Conservation (phyloP, 2,329 filamentous ascomycete species). For the Tolypocladium amazonense region DNA sequence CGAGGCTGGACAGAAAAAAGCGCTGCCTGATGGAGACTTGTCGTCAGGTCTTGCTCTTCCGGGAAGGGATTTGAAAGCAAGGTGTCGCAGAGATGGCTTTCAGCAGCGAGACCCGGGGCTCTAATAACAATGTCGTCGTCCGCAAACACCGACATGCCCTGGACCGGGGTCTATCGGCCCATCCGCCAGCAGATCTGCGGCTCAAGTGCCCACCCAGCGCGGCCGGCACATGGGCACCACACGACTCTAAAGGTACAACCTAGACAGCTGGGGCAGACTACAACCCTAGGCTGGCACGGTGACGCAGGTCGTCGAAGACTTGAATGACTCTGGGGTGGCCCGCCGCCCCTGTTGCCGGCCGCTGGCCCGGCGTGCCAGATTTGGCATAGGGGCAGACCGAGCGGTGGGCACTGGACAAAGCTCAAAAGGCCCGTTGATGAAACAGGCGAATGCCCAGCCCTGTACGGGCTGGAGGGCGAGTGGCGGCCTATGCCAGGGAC, state of each 20-base stretch:
- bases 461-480: background rate
- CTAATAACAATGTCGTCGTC: slow-evolving; percentile 5
- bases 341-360: background rate
- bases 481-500: background rate
- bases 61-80: background rate
- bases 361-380: background rate
- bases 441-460: background rate
- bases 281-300: background rate
- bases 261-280: slow-evolving; percentile 1
- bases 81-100: background rate
- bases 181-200: slow-evolving; percentile 6
- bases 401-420: background rate
- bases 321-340: background rate
- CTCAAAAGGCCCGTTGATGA: background rate
- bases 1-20: background rate
- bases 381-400: background rate
- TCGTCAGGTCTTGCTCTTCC: background rate
- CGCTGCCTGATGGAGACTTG: background rate
- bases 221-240: background rate
- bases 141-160: background rate
- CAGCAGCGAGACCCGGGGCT: background rate
- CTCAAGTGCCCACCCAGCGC: background rate
- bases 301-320: background rate
- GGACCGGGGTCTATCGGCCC: background rate
- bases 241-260: background rate